Evolutionary conservation across 371 early-diverging fungal genomes (phyloP).

Genomic region (Syncephalastrum racemosum): DNA sequence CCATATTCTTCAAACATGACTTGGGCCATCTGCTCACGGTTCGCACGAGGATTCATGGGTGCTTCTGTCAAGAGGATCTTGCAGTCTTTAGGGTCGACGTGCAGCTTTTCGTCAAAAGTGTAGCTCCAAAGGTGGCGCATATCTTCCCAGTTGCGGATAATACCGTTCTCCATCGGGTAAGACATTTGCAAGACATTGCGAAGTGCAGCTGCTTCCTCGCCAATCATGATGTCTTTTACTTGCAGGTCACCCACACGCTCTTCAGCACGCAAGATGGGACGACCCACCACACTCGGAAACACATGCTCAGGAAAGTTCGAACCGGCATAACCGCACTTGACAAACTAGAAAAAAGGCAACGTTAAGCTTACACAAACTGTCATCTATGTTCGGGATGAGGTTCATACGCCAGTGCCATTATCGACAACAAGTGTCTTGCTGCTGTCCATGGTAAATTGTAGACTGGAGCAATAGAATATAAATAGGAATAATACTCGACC

Average conservation of each 20-base stretch:
- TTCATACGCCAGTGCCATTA: constrained; percentile 4
- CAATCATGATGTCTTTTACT: constrained; percentile 95
- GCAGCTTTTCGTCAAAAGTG: constrained; percentile 90
- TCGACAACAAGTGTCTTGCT: constrained; percentile 7
- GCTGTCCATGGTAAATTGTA: neutral
- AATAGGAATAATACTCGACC: neutral
- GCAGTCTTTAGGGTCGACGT: constrained; percentile 83
- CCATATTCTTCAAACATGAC: constrained; percentile 96
- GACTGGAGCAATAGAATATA: neutral
- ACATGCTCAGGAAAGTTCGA: constrained; percentile 95
- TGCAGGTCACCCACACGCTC: constrained; percentile 75
- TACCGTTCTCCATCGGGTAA: constrained; percentile 99
- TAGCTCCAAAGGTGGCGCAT: constrained; percentile 98
- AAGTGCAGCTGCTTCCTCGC: constrained; percentile 92
- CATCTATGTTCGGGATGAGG: constrained; percentile 9
- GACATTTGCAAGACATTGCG: constrained; percentile 91
- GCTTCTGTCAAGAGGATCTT: constrained; percentile 96
- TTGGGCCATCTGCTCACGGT: constrained; percentile 92
- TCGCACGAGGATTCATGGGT: constrained; percentile 91
- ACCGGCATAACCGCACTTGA: constrained; percentile 95
- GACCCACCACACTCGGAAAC: constrained; percentile 95
- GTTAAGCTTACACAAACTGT: constrained; percentile 8
- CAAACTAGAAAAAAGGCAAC: constrained; percentile 72
- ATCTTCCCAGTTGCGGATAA: constrained; percentile 97
- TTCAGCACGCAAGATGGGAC: constrained; percentile 96